These are phyloP conservation scores for Zymoseptoria passerinii DNA, from an alignment of 2,329 filamentous ascomycete genomes.

Conservation along the genomic window DNA sequence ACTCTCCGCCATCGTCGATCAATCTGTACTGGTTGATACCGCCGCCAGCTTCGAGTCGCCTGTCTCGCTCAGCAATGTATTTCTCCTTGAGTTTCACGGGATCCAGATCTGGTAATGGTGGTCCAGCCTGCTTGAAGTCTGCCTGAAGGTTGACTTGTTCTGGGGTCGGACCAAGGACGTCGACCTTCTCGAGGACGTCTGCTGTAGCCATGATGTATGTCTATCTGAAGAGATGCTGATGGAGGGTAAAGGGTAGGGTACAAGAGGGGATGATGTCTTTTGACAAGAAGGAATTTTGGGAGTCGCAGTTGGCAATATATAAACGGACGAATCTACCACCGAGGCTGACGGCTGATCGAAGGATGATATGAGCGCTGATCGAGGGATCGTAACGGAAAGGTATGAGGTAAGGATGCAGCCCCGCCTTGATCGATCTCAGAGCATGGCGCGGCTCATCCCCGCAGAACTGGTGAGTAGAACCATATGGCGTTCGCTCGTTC, in stretches of 20 bases:
- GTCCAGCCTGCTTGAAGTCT: conserved; percentile 13
- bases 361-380: background rate
- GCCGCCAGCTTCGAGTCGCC: conserved; percentile 11
- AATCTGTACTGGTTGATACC: conserved; percentile 17
- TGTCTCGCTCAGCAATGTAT: conserved; percentile 16
- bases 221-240: background rate
- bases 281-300: too few relatives aligned
- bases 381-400: background rate
- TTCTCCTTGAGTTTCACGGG: conserved; percentile 16
- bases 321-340: background rate
- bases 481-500: background rate
- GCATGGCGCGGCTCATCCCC: too few relatives aligned
- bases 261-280: background rate
- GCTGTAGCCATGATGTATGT: conserved; percentile 12
- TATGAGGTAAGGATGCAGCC: background rate
- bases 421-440: background rate
- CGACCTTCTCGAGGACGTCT: conserved; percentile 12
- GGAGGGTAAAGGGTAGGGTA: background rate
- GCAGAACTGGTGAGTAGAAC: too few relatives aligned
- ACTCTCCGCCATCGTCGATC: conserved; percentile 13
- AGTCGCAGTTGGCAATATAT: background rate
- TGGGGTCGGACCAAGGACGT: conserved; percentile 12
- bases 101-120: conserved; percentile 9
- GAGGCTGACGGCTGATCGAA: background rate
- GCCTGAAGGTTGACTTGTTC: conserved; percentile 13